A percentile compares a stretch with the other conserved stretches of the same genome.
phyloP scores from a whole-genome alignment of 2,329 filamentous ascomycete genomes.

The Scedosporium minutisporum region DNA sequence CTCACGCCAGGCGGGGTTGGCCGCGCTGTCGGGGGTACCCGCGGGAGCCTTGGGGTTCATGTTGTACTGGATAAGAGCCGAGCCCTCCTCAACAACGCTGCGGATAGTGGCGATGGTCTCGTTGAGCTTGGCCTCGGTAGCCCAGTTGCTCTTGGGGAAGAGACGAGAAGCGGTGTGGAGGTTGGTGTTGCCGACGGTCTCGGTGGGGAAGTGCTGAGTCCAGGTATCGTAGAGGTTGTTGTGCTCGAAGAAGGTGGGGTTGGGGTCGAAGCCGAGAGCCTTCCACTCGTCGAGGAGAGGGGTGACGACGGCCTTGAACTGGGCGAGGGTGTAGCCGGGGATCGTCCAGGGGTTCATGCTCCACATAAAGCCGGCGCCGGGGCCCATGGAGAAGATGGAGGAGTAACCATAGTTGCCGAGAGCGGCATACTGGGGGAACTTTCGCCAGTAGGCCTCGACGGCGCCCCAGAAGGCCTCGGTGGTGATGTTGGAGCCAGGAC shows the following conservation, averaged over 20 bases:
- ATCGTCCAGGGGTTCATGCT: slow-evolving; percentile 30
- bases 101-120: slow-evolving; percentile 18
- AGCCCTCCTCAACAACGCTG: slow-evolving; percentile 5
- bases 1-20: slow-evolving; percentile 19
- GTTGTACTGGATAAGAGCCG: slow-evolving; percentile 12
- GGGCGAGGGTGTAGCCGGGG: slow-evolving; percentile 30
- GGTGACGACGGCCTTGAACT: slow-evolving; percentile 34
- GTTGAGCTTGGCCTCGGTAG: slow-evolving; percentile 21
- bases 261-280: slow-evolving; percentile 20
- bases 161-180: slow-evolving; percentile 16
- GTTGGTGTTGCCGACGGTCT: slow-evolving; percentile 39
- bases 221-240: slow-evolving; percentile 32
- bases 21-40: slow-evolving; percentile 12
- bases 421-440: slow-evolving; percentile 37
- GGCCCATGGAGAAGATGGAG: slow-evolving; percentile 34
- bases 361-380: slow-evolving; percentile 24
- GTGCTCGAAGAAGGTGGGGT: slow-evolving; percentile 18
- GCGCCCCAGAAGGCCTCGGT: slow-evolving; percentile 37
- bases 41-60: slow-evolving; percentile 5
- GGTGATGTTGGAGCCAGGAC: slow-evolving; percentile 15
- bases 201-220: slow-evolving; percentile 28
- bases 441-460: slow-evolving; percentile 30
- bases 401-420: slow-evolving; percentile 40
- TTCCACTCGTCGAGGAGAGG: slow-evolving; percentile 33
- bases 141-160: slow-evolving; percentile 19